A percentile compares a stretch with the other conserved stretches of the same genome.
phyloP scores from a whole-genome alignment of 2,329 filamentous ascomycete genomes.

The Dissoconium aciculare region DNA sequence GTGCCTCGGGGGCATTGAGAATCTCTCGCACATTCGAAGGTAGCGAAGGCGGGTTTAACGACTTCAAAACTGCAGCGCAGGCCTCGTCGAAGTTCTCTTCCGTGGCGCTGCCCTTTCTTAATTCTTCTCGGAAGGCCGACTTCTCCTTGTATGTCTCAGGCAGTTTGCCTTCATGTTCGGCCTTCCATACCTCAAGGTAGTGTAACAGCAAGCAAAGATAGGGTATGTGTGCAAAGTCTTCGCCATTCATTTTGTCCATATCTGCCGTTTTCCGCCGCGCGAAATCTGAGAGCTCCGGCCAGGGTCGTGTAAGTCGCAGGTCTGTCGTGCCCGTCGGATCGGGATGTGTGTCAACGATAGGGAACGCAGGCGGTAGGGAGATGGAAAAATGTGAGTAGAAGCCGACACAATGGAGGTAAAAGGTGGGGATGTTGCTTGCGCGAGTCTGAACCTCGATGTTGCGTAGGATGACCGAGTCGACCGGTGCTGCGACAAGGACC shows the following conservation, averaged over 20 bases:
- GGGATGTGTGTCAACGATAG: conserved; percentile 90
- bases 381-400: conserved; percentile 87
- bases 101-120: conserved; percentile 55
- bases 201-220: conserved; percentile 72
- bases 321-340: conserved; percentile 75
- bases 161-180: conserved; percentile 47
- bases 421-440: conserved; percentile 52
- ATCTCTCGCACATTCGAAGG: conserved; percentile 59
- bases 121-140: conserved; percentile 57
- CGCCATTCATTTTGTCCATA: conserved; percentile 54
- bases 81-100: conserved; percentile 98
- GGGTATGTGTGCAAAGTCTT: conserved; percentile 83
- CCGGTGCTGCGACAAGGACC: conserved; percentile 46
- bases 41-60: conserved; percentile 54
- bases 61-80: conserved; percentile 70
- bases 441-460: conserved; percentile 37
- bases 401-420: conserved; percentile 76
- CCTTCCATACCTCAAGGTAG: conserved; percentile 70
- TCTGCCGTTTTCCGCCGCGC: conserved; percentile 47
- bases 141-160: conserved; percentile 76
- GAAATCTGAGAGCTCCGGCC: conserved; percentile 64
- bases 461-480: conserved; percentile 37
- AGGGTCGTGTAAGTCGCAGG: conserved; percentile 68
- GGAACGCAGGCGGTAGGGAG: conserved; percentile 61
- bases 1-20: conserved; percentile 53